phyloP scores from a whole-genome alignment of 441 rosid species.

The Populus hybrid region DNA sequence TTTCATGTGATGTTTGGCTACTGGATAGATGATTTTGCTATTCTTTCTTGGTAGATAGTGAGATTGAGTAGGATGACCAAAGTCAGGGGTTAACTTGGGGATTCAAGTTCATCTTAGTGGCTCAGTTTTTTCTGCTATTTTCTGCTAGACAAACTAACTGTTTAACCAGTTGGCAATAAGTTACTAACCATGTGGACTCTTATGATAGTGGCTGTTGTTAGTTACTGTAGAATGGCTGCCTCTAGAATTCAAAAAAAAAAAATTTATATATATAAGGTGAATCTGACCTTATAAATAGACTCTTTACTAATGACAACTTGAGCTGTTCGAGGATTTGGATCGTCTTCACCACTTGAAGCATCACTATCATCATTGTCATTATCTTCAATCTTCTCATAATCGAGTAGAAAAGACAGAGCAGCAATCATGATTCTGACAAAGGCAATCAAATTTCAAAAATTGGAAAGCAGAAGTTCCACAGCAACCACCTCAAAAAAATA shows the following conservation, averaged over 20 bases:
- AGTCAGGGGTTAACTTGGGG: not conserved
- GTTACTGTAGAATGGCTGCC: not conserved
- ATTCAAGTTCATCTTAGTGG: not conserved
- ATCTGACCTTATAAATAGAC: constrained; percentile 70
- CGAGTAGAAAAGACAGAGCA: constrained; percentile 75
- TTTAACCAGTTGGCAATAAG: not conserved
- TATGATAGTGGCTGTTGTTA: not conserved
- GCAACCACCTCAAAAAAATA: not conserved
- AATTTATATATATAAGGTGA: not conserved
- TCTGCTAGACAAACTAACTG: not conserved
- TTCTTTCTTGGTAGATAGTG: not conserved
- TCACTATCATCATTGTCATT: constrained; percentile 54
- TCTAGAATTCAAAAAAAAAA: not conserved
- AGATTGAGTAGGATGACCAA: not conserved
- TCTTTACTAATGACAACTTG: constrained; percentile 56
- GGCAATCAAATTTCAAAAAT: constrained; percentile 14
- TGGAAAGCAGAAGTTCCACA: constrained; percentile 4
- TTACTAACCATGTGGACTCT: not conserved
- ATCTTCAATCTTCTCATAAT: constrained; percentile 70
- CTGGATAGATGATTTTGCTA: not conserved
- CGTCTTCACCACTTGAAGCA: constrained; percentile 77
- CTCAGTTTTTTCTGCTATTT: not conserved
- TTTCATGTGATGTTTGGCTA: not conserved
- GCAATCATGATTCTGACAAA: constrained; percentile 78
- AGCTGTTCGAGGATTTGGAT: constrained; percentile 36